phyloP scores from a whole-genome alignment of 768 basidiomycete genomes.

The Dictyophora rubrovolvata region DNA sequence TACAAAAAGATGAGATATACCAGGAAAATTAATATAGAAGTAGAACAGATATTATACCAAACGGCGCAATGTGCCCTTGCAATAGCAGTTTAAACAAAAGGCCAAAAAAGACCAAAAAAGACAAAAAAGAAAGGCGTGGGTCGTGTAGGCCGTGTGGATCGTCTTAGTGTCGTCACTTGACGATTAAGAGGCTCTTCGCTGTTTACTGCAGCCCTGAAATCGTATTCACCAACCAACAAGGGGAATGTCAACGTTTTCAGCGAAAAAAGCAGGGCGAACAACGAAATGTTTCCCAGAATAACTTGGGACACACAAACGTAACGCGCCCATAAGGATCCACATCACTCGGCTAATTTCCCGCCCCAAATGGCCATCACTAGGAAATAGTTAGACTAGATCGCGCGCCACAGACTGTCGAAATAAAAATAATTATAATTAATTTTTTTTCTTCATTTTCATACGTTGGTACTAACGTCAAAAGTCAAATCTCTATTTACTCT shows the following conservation, averaged over 20 bases:
- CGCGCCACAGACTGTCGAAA: neutral
- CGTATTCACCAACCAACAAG: neutral
- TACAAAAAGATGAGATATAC: neutral
- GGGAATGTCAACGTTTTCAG: neutral
- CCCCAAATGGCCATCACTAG: neutral
- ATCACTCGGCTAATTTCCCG: neutral
- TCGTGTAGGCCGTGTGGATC: neutral
- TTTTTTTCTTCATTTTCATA: neutral
- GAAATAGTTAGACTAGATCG: neutral
- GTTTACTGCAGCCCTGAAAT: neutral
- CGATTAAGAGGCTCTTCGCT: neutral
- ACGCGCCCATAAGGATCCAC: slow-evolving; percentile 1
- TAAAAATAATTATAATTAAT: neutral
- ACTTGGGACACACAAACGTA: slow-evolving; percentile 1
- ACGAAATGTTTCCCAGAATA: neutral
- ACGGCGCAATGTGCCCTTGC: neutral
- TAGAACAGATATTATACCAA: neutral
- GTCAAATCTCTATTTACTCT: neutral
- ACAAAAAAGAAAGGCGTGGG: neutral
- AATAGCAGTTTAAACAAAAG: no score
- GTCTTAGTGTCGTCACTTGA: neutral
- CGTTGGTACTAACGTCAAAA: neutral
- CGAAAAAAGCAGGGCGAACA: slow-evolving; percentile 3
- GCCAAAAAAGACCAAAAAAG: neutral
- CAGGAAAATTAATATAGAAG: neutral